Conservation (phyloP, 2,329 filamentous ascomycete genomes). For the Elsinoe necatrix region DNA sequence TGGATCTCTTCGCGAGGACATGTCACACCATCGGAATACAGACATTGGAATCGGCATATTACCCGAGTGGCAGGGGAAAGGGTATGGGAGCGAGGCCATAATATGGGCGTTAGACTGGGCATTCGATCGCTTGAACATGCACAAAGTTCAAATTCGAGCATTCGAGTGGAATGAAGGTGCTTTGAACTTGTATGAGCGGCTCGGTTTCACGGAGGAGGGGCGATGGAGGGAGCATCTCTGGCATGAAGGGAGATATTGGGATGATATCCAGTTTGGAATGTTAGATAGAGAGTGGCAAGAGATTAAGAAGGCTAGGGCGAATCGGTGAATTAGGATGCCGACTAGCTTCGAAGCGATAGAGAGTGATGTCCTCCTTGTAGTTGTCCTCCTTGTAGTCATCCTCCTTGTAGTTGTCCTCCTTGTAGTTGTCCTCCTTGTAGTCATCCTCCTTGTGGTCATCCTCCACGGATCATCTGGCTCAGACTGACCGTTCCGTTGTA, state of each 20-base stretch:
- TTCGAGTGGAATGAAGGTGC: constrained; percentile 39
- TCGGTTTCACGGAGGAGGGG: constrained; percentile 42
- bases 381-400: too few relatives aligned
- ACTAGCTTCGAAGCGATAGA: background rate
- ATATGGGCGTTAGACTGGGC: constrained; percentile 42
- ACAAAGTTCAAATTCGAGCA: constrained; percentile 36
- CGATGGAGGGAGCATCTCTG: constrained; percentile 36
- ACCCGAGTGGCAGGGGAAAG: constrained; percentile 30
- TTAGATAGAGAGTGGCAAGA: constrained; percentile 34
- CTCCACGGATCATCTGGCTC: too few relatives aligned
- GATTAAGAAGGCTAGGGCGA: background rate
- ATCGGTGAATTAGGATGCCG: background rate
- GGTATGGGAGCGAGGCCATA: constrained; percentile 43
- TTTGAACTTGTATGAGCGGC: constrained; percentile 35
- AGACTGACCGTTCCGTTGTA: too few relatives aligned
- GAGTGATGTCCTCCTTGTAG: too few relatives aligned
- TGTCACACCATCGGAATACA: constrained; percentile 36
- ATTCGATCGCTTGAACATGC: constrained; percentile 38
- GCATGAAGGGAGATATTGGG: constrained; percentile 34
- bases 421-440: too few relatives aligned
- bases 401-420: too few relatives aligned
- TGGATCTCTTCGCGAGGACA: background rate
- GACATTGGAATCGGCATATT: constrained; percentile 36
- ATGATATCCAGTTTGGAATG: constrained; percentile 31
- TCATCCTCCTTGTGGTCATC: too few relatives aligned